These are phyloP conservation scores for Gynostemma pentaphyllum DNA, from an alignment of 306 rosid species.

Conservation along the genomic window DNA sequence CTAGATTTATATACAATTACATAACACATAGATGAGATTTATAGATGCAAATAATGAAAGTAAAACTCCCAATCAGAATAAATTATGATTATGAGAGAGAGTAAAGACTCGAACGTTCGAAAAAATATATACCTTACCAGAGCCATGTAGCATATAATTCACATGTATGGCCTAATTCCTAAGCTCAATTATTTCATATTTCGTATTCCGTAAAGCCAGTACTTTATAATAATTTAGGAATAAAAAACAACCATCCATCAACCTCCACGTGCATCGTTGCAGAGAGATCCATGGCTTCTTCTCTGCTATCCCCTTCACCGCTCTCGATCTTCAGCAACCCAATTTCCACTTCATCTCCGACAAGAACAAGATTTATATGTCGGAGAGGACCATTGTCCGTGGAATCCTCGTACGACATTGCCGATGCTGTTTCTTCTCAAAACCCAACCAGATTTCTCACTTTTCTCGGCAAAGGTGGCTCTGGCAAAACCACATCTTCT, in stretches of 20 bases:
- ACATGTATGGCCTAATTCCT: too few species aligned
- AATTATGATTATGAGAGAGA: too few species aligned
- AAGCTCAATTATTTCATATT: neutral
- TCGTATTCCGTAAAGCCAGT: neutral
- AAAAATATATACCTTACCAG: too few species aligned
- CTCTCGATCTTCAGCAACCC: slow-evolving; percentile 1
- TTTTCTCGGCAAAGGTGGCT: slow-evolving; percentile 94
- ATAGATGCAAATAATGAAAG: too few species aligned
- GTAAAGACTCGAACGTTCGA: too few species aligned
- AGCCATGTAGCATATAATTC: too few species aligned
- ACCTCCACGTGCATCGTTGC: neutral
- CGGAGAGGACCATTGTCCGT: slow-evolving; percentile 8
- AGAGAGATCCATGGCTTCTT: slow-evolving; percentile 5
- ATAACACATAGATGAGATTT: too few species aligned
- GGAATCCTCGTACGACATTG: slow-evolving; percentile 25
- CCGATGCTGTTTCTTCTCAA: slow-evolving; percentile 15
- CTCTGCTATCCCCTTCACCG: slow-evolving; percentile 10
- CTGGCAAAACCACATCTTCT: slow-evolving; percentile 85
- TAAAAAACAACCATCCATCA: neutral
- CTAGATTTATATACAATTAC: too few species aligned
- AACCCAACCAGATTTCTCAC: slow-evolving; percentile 50
- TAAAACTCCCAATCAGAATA: too few species aligned
- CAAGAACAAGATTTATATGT: neutral
- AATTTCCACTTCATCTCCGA: neutral
- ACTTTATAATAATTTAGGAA: too few species aligned